Base-by-base conservation (phyloP, 192 early-diverging fungal species). In the Coemansia sp. region DNA sequence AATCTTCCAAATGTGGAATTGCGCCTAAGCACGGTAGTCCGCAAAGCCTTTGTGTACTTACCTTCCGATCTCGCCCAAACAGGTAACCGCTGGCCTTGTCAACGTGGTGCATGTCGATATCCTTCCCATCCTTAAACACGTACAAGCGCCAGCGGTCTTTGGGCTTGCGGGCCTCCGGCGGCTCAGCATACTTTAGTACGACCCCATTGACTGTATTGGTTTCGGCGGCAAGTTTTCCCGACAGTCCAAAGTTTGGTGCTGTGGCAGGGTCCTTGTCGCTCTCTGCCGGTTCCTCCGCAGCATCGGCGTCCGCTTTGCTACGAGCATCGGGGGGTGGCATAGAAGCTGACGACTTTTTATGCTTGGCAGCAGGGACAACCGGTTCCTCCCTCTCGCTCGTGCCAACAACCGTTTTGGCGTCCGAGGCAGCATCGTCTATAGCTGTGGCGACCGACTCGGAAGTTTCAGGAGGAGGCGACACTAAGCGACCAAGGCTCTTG, bases 111-210 rank as follows among this genome's bases (percentile, higher is more conserved):
- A 93, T 78, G 77, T 98, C 96, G 35, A 94, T 80, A 73, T 95
- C 89, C 46, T 95, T 89, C 50, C 90, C 87, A 42, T 93, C 93
- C 70, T 99, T 99, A 75, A 98, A 99, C 3, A 97, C 92, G 72
- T 97, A 97, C 21, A 99, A 75, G 57, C 95, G 86, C 89, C 90
- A 97, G 62, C 82, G 85, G 13, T 82, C 73, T 16, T 63, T 85
- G 7, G 95, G 93, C 57, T 89, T 91, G 29, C 93, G 83, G 0
- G 95, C 94, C 73, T 99, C 97, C 0, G 89, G 77, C 0, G 97
- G 97, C 73, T 99, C 97, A 59, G 87, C 90, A 74, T 96, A 96
- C 74, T 98, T 97, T 24, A 98, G 74, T 41, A 91, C 78, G 1
- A 94, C 89, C 31, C 96, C 96, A 48, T 93, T 95, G 54, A 87